Evolutionary conservation across 2,329 filamentous ascomycete genomes (phyloP).

Genomic region (Ophiostoma quercus): DNA sequence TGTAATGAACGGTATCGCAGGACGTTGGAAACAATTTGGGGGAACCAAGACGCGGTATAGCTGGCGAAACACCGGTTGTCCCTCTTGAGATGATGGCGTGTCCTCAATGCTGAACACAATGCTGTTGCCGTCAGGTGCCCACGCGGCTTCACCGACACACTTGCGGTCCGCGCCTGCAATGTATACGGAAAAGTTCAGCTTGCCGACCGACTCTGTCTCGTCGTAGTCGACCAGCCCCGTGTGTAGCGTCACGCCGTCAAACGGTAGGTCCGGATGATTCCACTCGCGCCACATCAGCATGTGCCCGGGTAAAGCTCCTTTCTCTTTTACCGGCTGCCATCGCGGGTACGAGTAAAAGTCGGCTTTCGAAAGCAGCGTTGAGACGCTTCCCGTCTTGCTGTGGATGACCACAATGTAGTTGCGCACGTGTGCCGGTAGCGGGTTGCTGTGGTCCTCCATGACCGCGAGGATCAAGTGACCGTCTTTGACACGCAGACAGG

Average conservation of each 20-base stretch:
- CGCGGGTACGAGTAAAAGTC: conserved; percentile 8
- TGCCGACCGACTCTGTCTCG: neutral
- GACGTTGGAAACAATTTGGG: neutral
- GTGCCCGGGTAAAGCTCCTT: conserved; percentile 31
- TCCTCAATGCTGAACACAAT: conserved; percentile 47
- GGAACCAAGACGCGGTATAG: neutral
- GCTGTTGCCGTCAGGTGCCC: conserved; percentile 43
- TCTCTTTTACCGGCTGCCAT: conserved; percentile 36
- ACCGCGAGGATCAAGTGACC: conserved; percentile 44
- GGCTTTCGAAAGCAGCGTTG: conserved; percentile 31
- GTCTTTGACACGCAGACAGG: conserved; percentile 17
- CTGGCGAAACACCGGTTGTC: conserved; percentile 1
- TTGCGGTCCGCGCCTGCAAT: conserved; percentile 42
- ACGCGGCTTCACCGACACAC: conserved; percentile 47
- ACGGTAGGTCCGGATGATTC: conserved; percentile 30
- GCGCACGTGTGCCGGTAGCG: conserved; percentile 30
- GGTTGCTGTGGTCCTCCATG: conserved; percentile 46
- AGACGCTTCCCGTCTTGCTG: conserved; percentile 34
- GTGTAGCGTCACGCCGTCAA: neutral
- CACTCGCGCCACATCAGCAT: conserved; percentile 50
- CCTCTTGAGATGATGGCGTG: conserved; percentile 29
- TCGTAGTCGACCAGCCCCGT: conserved; percentile 21
- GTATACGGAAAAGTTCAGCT: conserved; percentile 18
- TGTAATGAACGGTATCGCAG: too few relatives aligned
- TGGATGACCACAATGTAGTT: conserved; percentile 38